A percentile compares a stretch with the other conserved stretches of the same genome.
These are phyloP conservation scores for Podospora tetraspora DNA, from an alignment of 495 filamentous ascomycete species.

Conservation along the genomic window DNA sequence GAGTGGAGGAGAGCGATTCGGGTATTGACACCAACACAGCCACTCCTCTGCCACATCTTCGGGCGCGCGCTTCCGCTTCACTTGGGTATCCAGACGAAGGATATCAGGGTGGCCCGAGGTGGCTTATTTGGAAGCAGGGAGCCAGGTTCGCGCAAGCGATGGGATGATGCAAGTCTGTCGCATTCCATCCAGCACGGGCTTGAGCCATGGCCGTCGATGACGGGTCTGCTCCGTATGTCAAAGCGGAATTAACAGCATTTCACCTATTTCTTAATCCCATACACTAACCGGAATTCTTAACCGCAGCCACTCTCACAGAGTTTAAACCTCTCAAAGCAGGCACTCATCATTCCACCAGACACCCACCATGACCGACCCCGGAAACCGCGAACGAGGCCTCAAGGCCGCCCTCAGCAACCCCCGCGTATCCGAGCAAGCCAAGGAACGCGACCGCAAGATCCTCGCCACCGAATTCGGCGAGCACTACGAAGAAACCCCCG, in stretches of 20 bases:
- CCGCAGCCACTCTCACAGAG: too few species aligned
- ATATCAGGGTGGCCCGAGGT: not conserved
- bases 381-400: constrained; percentile 29
- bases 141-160: not conserved
- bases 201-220: not conserved
- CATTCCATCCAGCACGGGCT: not conserved
- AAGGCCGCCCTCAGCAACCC: constrained; percentile 29
- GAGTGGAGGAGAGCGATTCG: not conserved
- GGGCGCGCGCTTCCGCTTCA: not conserved
- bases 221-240: not conserved
- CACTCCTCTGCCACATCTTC: not conserved
- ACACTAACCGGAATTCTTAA: not conserved
- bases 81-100: not conserved
- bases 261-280: not conserved
- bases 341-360: not conserved
- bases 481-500: constrained; percentile 2
- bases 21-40: not conserved
- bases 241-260: not conserved
- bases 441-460: constrained; percentile 21
- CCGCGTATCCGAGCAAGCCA: constrained; percentile 21
- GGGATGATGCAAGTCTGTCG: not conserved
- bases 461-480: constrained; percentile 19
- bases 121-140: not conserved
- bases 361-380: constrained; percentile 18
- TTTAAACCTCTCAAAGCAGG: not conserved